Evolutionary conservation across 805 yeast genomes (phyloP).

Genomic region (Saccharomycodes ludwigii): DNA sequence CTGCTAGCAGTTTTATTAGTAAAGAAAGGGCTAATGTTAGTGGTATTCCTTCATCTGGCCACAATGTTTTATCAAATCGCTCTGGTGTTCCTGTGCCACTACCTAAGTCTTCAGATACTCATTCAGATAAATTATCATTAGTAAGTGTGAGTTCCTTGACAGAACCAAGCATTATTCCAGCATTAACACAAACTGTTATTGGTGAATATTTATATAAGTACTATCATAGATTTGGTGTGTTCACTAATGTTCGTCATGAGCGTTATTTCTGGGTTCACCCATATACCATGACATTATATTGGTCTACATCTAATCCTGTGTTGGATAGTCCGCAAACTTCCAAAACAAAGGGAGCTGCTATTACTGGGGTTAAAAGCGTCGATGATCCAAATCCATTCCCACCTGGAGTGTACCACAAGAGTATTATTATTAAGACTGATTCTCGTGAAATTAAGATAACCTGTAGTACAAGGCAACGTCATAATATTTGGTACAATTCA

Average conservation of each 20-base stretch:
- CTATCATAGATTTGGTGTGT: constrained; percentile 55
- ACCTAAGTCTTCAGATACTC: too few species aligned
- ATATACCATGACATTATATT: constrained; percentile 76
- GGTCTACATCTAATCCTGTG: constrained; percentile 78
- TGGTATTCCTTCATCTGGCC: too few species aligned
- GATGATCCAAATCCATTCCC: constrained; percentile 82
- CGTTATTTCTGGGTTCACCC: constrained; percentile 97
- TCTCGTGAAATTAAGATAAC: constrained; percentile 59
- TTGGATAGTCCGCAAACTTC: constrained; percentile 44
- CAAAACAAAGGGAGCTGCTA: constrained; percentile 70
- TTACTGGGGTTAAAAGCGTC: constrained; percentile 64
- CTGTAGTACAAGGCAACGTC: constrained; percentile 78
- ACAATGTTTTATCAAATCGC: too few species aligned
- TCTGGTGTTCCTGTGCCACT: too few species aligned
- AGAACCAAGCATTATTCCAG: constrained; percentile 65
- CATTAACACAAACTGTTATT: constrained; percentile 82
- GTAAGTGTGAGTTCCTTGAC: constrained; percentile 53
- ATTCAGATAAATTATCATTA: too few species aligned
- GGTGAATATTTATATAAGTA: constrained; percentile 87
- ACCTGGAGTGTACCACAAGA: constrained; percentile 76
- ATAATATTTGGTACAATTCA: constrained; percentile 84
- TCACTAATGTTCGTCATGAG: constrained; percentile 75
- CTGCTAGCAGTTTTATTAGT: too few species aligned
- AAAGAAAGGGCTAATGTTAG: too few species aligned
- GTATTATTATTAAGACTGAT: constrained; percentile 63